These are phyloP conservation scores for Xylariales sp. DNA, from an alignment of 2,329 filamentous ascomycete genomes.

Conservation along the genomic window DNA sequence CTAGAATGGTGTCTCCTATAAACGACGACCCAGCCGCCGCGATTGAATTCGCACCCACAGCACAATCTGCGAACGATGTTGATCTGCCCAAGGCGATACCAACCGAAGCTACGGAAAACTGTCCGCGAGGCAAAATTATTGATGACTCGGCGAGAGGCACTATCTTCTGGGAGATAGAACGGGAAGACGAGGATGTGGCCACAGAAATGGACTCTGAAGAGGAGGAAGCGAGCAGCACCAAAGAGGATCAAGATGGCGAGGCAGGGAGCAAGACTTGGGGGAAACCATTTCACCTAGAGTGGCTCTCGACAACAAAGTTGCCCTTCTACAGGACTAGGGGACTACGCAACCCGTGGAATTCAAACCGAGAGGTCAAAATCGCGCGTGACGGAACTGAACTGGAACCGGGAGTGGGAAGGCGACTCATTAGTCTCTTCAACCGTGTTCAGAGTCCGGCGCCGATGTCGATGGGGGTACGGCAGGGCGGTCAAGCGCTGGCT, in stretches of 20 bases:
- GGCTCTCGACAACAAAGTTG: conserved; percentile 77
- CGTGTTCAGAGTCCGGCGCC: conserved; percentile 37
- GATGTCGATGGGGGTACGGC: conserved; percentile 21
- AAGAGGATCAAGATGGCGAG: conserved; percentile 32
- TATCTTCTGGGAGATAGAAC: conserved; percentile 90
- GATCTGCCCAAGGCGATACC: conserved; percentile 76
- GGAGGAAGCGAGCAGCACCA: conserved; percentile 22
- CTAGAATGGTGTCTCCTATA: conserved; percentile 82
- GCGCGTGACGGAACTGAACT: conserved; percentile 91
- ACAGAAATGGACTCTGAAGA: conserved; percentile 20
- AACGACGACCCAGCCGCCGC: conserved; percentile 69
- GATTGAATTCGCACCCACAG: conserved; percentile 64
- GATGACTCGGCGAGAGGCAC: conserved; percentile 91
- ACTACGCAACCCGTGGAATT: conserved; percentile 89
- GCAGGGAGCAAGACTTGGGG: conserved; percentile 68
- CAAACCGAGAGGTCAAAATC: conserved; percentile 93
- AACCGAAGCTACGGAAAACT: conserved; percentile 72
- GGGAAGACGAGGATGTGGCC: conserved; percentile 43
- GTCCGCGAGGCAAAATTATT: conserved; percentile 81
- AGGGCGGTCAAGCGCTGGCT: conserved; percentile 29
- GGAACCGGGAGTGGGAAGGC: conserved; percentile 74
- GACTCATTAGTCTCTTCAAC: conserved; percentile 76
- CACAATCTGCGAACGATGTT: conserved; percentile 51
- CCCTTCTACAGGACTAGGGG: conserved; percentile 88
- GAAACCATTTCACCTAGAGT: conserved; percentile 86